A percentile compares a stretch with the other conserved stretches of the same genome.
These are phyloP conservation scores for Umbilicus rupestris DNA, from an alignment of 164 flowering plant species.

Conservation along the genomic window DNA sequence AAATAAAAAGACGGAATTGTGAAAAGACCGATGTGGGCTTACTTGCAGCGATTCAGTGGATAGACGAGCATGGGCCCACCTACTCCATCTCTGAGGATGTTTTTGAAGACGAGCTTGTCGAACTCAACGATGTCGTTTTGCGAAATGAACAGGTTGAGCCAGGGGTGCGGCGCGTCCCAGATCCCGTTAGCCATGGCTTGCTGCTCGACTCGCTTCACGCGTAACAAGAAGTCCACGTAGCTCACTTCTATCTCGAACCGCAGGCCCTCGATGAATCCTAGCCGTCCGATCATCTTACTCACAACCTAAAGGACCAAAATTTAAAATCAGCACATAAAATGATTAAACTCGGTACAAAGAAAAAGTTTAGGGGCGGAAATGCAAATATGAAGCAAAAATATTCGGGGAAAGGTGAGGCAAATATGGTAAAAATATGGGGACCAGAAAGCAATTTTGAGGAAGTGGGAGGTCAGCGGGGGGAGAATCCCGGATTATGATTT, in stretches of 20 bases:
- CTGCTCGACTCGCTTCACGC: constrained; percentile 55
- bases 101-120: constrained; percentile 53
- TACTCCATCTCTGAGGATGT: constrained; percentile 47
- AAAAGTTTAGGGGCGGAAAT: neutral
- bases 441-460: neutral
- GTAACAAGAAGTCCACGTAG: constrained; percentile 53
- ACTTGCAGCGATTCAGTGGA: constrained; percentile 70
- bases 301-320: constrained; percentile 27
- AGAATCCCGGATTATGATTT: constrained; percentile 4
- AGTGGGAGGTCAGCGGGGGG: neutral
- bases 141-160: constrained; percentile 73
- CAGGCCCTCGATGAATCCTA: constrained; percentile 32
- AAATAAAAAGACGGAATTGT: neutral
- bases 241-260: constrained; percentile 45
- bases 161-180: constrained; percentile 89
- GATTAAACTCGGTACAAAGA: neutral
- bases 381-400: neutral
- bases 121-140: constrained; percentile 44
- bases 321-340: too few species aligned
- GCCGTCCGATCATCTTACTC: constrained; percentile 29
- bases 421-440: neutral
- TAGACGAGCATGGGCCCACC: constrained; percentile 90
- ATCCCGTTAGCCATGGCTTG: constrained; percentile 48
- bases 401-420: neutral
- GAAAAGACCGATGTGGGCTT: constrained; percentile 14